Base-by-base conservation (phyloP, 2,329 filamentous ascomycete genomes). In the Alternaria sp. region DNA sequence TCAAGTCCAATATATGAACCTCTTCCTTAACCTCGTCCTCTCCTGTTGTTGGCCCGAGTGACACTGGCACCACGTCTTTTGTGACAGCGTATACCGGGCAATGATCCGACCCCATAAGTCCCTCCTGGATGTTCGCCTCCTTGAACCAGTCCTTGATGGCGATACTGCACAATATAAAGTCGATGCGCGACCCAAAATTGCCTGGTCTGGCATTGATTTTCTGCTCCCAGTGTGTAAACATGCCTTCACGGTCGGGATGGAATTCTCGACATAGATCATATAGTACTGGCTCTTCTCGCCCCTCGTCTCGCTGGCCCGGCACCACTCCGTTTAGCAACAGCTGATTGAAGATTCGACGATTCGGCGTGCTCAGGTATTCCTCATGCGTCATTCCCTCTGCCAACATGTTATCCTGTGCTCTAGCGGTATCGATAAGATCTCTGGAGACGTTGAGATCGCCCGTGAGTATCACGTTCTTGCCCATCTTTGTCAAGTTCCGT, bases 161-260 rank as follows among this genome's bases (percentile, higher is more conserved):
- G 41, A 90, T 83, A 66, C 89, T 95, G 75, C 93, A 97, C 4
- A 98, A 85, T 18, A 99, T 86, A 78, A 97, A 98, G 78, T 99
- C 95, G 69, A 98, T 98, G 36, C 95, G 88, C 56, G 92, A 91
- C 6, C 95, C 95, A 78, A 91, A 96, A 76, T 98, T 98, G 3
- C 92, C 93, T 3, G 94, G 94, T n/a, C 95, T 86, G n/a, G 92
- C 92, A 78, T 98, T 98, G 74, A 93, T 91, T 76, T 92, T 94
- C 52, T 92, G 94, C 65, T 98, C 93, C 94, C 94, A 98, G 77
- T 94, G 97, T 0, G 95, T 98, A 77, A 93, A 98, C 95, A 99
- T 98, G 62, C 93, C 93, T 63, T 84, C 83, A 40, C 95, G 86
- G n/a, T 83, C 80, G 0, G 92, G 91, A 73, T 97, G 91, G 73